These are phyloP conservation scores for Lipomyces sp. DNA, from an alignment of 805 yeast species.

Conservation along the genomic window DNA sequence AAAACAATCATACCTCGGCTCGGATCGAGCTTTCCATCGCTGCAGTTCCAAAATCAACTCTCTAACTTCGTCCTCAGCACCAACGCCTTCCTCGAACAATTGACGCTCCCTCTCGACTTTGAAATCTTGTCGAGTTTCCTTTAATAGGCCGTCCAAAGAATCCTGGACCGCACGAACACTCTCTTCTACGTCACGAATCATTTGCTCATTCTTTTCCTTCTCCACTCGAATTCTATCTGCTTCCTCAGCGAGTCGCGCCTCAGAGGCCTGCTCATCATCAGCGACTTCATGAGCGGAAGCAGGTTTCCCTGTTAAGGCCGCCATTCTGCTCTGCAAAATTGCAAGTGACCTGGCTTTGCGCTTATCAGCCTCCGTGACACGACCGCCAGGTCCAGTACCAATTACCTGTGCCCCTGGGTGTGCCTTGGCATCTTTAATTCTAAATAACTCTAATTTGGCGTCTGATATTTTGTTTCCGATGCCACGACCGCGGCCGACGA, in stretches of 20 bases:
- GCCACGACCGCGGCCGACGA: conserved; percentile 64
- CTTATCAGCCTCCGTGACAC: conserved; percentile 80
- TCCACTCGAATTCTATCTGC: conserved; percentile 58
- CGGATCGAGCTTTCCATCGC: conserved; percentile 8
- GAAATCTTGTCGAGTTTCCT: conserved; percentile 44
- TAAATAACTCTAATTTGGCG: conserved; percentile 67
- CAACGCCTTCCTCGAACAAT: conserved; percentile 83
- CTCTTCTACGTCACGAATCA: conserved; percentile 71
- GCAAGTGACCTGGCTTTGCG: conserved; percentile 82
- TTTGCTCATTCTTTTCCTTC: conserved; percentile 59
- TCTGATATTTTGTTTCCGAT: conserved; percentile 71
- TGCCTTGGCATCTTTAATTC: conserved; percentile 58
- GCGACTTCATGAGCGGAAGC: conserved; percentile 50
- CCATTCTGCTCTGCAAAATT: conserved; percentile 82
- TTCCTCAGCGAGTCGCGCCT: conserved; percentile 53
- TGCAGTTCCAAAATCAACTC: conserved; percentile 62
- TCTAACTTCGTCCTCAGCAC: conserved; percentile 70
- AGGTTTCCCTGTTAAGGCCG: conserved; percentile 83
- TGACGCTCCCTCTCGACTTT: conserved; percentile 55
- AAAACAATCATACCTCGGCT: background rate
- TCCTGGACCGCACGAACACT: conserved; percentile 69
- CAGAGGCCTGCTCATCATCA: conserved; percentile 58
- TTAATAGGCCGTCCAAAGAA: conserved; percentile 52
- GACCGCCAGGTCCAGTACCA: conserved; percentile 89
- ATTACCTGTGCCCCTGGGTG: conserved; percentile 68